Evolutionary conservation across 1,139 yeast genomes (phyloP), one percentile per base, ranked within the genome.

Genomic region (Candida tropicalis): DNA sequence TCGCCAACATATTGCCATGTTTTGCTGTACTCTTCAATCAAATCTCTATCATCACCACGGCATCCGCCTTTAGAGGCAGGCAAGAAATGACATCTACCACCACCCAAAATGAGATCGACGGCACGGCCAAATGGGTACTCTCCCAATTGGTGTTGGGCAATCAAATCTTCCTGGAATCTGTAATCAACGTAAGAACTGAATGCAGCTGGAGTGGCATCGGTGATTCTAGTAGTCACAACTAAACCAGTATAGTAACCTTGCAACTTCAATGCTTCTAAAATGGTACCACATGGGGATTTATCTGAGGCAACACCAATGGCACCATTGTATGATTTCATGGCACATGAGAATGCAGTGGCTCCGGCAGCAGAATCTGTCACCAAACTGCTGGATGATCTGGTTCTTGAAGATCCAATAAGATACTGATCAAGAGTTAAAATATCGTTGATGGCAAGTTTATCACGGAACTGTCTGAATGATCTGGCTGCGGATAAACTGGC

Each of bases 361-460:
- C 96, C 97, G 3, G 97, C 97, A 9, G 97, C 97, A 24, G 95
- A 85, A 61, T 89, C 97, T 0, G 97, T 89, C 48, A 89, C 77
- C 51, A 85, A 69, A 1, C 93, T 84, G 46, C 75, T 70, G 27
- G 79, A 76, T 11, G 95, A 85, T 48, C 87, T 72, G 1, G 97
- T 89, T 52, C 96, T 76, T 5, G 93, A 82, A 32, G 84, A 73
- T 17, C 97, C 97, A 43, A 88, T 73, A 34, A 87, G 65, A 58
- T 81, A 79, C 44, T 77, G 65, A 60, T 89, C 97, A 33, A 89
- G 58, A 9, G 69, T 63, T 49, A 89, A 70, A 23, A 76, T 63
- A 51, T 82, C 84, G 52, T 77, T 75, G 37, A 70, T 63, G 2
- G 75, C 61, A 37, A 84, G 66, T 3, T 65, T 64, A 5, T 43